Evolutionary conservation across 2,329 filamentous ascomycete species (phyloP), one percentile per base, ranked within the genome.

Genomic region (Xylariaceae sp.): DNA sequence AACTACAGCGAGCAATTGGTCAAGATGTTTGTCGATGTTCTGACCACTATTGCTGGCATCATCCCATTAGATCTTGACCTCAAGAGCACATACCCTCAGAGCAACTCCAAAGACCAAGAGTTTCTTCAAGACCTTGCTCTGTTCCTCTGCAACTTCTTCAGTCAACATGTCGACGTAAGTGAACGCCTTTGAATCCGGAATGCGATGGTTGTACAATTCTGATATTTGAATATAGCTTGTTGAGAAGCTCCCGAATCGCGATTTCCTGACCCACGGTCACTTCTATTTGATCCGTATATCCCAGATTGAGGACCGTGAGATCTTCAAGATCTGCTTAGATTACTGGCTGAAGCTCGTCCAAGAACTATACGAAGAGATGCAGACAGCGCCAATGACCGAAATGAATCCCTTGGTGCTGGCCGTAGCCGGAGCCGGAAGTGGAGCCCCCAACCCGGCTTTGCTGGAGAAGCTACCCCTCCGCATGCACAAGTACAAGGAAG

Each of bases 301-400:
- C 38, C 91, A 98, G 71, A 98, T 98, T 56, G 93, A 98, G 57
- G 94, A 98, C 63, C 85, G 93, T 44, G 93, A 98, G 67, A 95
- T 98, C 54, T 98, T 98, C 81, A 98, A 98, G 77, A 98, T 98
- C 62, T 95, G 88, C 65, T 75, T 98, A 52, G 94, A 98, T 67
- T 98, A 98, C 73, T 98, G 93, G 93, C 93, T 94, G 29, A 97
- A 96, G 70, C 79, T 97, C 40, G 94, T 98, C 6, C 92, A 95
- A 62, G 93, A 97, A 68, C 79, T 98, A 19, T 98, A 97, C 65
- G 93, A 98, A 65, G 93, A 98, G 73, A 96, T 97, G 91, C 93
- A 98, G 68, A 82, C 90, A 53, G 82, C 97, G 3, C 94, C 93
- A 6, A 88, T 97, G 56, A 90, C 88, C 42, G 93, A 98, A 59